phyloP scores from a whole-genome alignment of 2,329 filamentous ascomycete species.

The Beauveria sp. region DNA sequence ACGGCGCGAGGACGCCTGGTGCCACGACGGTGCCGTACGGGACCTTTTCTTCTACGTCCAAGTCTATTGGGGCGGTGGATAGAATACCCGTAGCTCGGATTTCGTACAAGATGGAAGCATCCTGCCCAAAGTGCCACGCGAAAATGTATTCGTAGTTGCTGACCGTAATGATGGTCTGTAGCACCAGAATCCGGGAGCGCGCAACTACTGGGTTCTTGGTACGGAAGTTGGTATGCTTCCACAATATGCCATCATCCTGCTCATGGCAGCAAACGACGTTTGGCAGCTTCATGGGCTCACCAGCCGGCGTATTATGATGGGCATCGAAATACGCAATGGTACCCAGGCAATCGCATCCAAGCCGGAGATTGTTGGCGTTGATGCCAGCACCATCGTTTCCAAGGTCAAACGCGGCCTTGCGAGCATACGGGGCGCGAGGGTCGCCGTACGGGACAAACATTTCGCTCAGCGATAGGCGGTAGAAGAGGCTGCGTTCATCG shows the following conservation, averaged over 20 bases:
- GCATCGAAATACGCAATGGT: slow-evolving; percentile 40
- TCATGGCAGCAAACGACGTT: slow-evolving; percentile 31
- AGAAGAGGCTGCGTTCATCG: slow-evolving; percentile 55
- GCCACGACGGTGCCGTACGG: slow-evolving; percentile 54
- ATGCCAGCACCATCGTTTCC: slow-evolving; percentile 58
- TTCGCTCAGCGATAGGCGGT: slow-evolving; percentile 56
- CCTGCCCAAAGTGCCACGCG: slow-evolving; percentile 42
- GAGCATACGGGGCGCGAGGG: slow-evolving; percentile 51
- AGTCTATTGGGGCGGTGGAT: slow-evolving; percentile 37
- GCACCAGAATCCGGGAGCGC: slow-evolving; percentile 46
- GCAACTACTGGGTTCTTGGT: slow-evolving; percentile 48
- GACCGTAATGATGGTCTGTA: slow-evolving; percentile 56
- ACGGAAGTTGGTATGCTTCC: slow-evolving; percentile 56
- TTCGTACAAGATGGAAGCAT: slow-evolving; percentile 33
- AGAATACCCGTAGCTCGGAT: slow-evolving; percentile 36
- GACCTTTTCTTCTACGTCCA: slow-evolving; percentile 41
- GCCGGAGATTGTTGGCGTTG: slow-evolving; percentile 55
- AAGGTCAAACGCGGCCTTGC: slow-evolving; percentile 62
- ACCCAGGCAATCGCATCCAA: slow-evolving; percentile 60
- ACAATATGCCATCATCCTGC: slow-evolving; percentile 44
- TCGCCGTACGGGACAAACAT: slow-evolving; percentile 64
- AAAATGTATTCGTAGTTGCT: slow-evolving; percentile 54
- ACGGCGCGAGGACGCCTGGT: slow-evolving; percentile 54
- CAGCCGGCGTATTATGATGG: slow-evolving; percentile 23
- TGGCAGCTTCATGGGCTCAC: slow-evolving; percentile 23